Evolutionary conservation across 805 yeast species (phyloP), one percentile per base, ranked within the genome.

Genomic region (Myxozyma melibiosi): DNA sequence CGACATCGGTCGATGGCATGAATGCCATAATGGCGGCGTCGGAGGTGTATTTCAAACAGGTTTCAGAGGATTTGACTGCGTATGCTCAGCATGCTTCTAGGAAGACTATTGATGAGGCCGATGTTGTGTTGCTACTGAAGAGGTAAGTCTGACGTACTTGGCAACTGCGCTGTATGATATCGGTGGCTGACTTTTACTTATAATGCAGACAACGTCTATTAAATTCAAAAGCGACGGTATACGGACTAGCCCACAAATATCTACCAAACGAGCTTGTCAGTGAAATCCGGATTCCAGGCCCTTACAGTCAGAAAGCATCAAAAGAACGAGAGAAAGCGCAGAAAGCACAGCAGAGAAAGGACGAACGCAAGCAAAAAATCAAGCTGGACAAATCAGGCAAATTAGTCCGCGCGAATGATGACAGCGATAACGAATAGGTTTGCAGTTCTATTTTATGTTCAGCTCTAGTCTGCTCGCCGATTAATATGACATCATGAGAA

Each of bases 41-140:
- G 2, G 63, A 68, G 2, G 42, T 41, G 18, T 75, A 65, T 56
- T 67, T 75, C 37, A 67, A 65, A 22, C 71, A 68, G 35, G 48
- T 65, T 1, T 33, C 69, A 1, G 57, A 57, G 1, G 76, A 72
- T 51, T 52, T 75, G 4, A 50, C 55, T 1, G 69, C 71, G 0
- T 75, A 73, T 45, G 65, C 76, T 0, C 60, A 61, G 1, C 78
- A 75, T 55, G 68, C 74, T 1, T 62, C 56, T 30, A 43, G 68
- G n/a, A 65, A 63, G 35, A 62, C 63, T 1, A 65, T 75, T 4
- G 68, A 70, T 14, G 58, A 68, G 8, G 57, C 63, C 9, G 67
- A 72, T 16, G 66, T 68, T 3, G 51, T 64, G 35, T 55, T 68
- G 13, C 52, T 75, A 25, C 31, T 73, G 37, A 27, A 39, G 25